Base-by-base conservation (phyloP, 495 filamentous ascomycete species). In the Trypethelium eluteriae region DNA sequence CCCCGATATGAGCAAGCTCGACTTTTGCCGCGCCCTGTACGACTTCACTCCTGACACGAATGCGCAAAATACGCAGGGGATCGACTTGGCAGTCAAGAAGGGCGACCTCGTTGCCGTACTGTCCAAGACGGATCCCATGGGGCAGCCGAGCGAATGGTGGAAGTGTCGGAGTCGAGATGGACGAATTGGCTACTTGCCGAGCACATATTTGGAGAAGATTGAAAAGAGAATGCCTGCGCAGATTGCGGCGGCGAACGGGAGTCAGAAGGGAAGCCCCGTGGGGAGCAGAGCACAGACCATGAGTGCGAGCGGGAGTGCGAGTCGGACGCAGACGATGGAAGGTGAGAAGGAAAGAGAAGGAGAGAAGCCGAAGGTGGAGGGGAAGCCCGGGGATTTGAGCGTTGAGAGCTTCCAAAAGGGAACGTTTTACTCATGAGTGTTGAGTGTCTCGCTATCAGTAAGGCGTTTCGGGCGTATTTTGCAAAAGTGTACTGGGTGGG, bases 121-220 rank as follows among this genome's bases (percentile, higher is more conserved):
- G 62, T 88, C 88, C 78, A 97, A 97, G 80, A 87, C 84, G 10
- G 94, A 99, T 74, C 93, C 94, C 1, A 83, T 92, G 76, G 95
- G 95, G 61, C 90, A 96, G 70, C 86, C 91, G 12, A 89, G 86
- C 63, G 92, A 98, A 74, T 99, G 94, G 94, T 99, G 94, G 94
- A 86, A 89, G 66, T 99, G 94, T 77, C 82, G 94, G 65, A 89
- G 93, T n/a, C 81, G 95, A 62, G 92, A 98, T 74, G 92, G 91
- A 18, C 81, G 91, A 25, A 86, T 96, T 61, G 94, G 94, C 2
- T 99, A 96, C 73, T 81, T 99, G 11, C 94, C 94, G 5, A 83
- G 86, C 2, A 88, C 89, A 0, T 99, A 96, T 78, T 82, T 99
- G 62, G 92, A 96, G 78, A 83, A 86, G 6, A 89, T 95, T 66